These are phyloP conservation scores for Copromyces sp. DNA, from an alignment of 495 filamentous ascomycete genomes.

Conservation along the genomic window DNA sequence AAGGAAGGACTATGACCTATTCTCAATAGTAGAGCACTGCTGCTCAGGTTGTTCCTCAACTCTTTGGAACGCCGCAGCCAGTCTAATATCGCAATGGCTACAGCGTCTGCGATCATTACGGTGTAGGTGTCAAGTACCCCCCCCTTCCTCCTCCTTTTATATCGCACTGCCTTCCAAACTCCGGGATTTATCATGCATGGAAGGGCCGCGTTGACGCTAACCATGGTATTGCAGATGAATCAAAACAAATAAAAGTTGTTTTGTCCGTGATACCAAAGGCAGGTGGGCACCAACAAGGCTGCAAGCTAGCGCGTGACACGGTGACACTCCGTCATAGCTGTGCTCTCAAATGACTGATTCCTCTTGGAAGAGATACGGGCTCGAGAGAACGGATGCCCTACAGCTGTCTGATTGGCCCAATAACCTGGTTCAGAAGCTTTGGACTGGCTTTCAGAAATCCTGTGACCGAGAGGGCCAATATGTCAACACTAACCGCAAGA, in stretches of 20 bases:
- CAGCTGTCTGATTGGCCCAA: neutral
- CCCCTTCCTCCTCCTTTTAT: neutral
- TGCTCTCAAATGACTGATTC: neutral
- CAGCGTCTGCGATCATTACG: neutral
- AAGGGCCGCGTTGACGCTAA: neutral
- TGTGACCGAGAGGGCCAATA: neutral
- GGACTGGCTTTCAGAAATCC: neutral
- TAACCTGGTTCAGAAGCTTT: neutral
- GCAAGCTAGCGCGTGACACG: neutral
- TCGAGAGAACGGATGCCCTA: neutral
- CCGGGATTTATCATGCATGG: neutral
- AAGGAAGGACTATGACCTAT: slow-evolving; percentile 49
- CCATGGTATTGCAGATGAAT: neutral
- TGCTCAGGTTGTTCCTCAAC: neutral
- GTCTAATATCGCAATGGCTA: neutral
- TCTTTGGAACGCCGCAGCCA: neutral
- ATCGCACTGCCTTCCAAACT: neutral
- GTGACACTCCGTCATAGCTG: neutral
- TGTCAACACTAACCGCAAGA: neutral
- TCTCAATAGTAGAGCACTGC: neutral
- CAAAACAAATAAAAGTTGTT: neutral
- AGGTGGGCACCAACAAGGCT: neutral
- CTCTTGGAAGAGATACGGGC: neutral
- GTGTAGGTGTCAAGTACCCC: neutral
- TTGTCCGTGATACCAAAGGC: neutral